phyloP scores from a whole-genome alignment of 495 filamentous ascomycete genomes.

The Podospora tetraspora region DNA sequence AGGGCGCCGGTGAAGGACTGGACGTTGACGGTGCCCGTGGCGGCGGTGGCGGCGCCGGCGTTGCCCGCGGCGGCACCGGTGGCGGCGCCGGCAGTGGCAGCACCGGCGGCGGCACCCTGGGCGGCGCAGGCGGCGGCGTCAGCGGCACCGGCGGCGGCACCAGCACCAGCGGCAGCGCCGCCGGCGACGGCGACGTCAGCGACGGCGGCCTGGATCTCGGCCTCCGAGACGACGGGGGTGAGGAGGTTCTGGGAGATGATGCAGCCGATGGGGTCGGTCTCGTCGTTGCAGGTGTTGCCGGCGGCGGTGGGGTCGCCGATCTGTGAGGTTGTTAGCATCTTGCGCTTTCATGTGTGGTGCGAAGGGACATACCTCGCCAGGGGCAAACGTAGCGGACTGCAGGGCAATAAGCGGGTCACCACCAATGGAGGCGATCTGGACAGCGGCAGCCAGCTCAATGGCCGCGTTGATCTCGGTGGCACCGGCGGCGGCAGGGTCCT shows the following conservation, averaged over 20 bases:
- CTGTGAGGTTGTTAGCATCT: conserved; percentile 23
- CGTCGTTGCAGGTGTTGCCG: conserved; percentile 54
- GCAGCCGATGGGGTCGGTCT: conserved; percentile 52
- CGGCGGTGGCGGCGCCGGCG: conserved; percentile 19
- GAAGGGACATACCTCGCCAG: conserved; percentile 43
- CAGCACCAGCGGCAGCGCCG: conserved; percentile 20
- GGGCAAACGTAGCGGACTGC: conserved; percentile 53
- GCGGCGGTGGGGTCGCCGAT: conserved; percentile 50
- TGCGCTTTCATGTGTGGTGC: too few species aligned
- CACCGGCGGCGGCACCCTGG: conserved; percentile 8
- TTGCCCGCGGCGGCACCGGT: conserved; percentile 30
- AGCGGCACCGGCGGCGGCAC: conserved; percentile 35
- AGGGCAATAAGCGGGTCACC: conserved; percentile 54
- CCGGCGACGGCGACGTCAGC: conserved; percentile 22
- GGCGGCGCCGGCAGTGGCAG: conserved; percentile 40
- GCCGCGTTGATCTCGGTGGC: conserved; percentile 22
- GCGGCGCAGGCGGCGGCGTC: neutral
- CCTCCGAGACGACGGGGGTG: conserved; percentile 51
- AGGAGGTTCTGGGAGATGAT: conserved; percentile 58
- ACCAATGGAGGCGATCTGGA: conserved; percentile 51
- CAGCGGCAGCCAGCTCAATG: conserved; percentile 45
- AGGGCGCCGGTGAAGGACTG: conserved; percentile 54
- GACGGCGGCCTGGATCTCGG: conserved; percentile 52
- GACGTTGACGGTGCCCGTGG: conserved; percentile 39
- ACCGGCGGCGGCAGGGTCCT: conserved; percentile 53